Evolutionary conservation across 2,329 filamentous ascomycete genomes (phyloP), one percentile per base, ranked within the genome.

Genomic region (Penicillium freii): DNA sequence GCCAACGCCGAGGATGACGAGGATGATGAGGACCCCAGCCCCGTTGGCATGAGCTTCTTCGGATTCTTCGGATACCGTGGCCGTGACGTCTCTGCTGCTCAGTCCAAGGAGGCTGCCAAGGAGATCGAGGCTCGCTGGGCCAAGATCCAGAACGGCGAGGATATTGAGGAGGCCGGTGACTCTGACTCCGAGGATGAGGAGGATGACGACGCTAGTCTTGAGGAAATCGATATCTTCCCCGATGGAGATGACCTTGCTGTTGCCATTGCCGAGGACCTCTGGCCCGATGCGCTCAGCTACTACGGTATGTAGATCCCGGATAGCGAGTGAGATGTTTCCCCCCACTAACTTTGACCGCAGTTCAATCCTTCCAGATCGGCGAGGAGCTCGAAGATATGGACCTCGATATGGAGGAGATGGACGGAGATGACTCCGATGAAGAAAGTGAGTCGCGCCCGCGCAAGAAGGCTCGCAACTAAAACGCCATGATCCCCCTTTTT

Each of bases 251-350:
- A 92, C 60, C 75, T 97, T 47, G 92, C 92, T 39, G 82, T 91
- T 61, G 82, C 86, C 59, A 81, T 97, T 65, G 86, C 89, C 9
- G 92, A 97, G 71, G 93, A 97, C 66, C 79, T 97, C 51, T 97
- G 89, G 87, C 90, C 91, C 47, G 86, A 87, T 62, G 93, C 92
- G 57, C 87, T 96, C 74, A 91, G 90, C 75, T 95, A 94, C 78
- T 97, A 94, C 78, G 89, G 91, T 94, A 80, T 78, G 90, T 84
- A 23, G 56, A 51, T 39, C 27, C 17, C 10, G 15, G 38, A 10
- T 27, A 13, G 46, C 47, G 27, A 10, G n/a, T 31, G 23, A 29
- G 46, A 51, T 42, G 13, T 50, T 31, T 11, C 4, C 43, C 25
- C 25, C n/a, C 38, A 44, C 77, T 84, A 71, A 83, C 71, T 54